Evolutionary conservation across 495 filamentous ascomycete genomes (phyloP).

Genomic region (Aspergillus cavernicola): DNA sequence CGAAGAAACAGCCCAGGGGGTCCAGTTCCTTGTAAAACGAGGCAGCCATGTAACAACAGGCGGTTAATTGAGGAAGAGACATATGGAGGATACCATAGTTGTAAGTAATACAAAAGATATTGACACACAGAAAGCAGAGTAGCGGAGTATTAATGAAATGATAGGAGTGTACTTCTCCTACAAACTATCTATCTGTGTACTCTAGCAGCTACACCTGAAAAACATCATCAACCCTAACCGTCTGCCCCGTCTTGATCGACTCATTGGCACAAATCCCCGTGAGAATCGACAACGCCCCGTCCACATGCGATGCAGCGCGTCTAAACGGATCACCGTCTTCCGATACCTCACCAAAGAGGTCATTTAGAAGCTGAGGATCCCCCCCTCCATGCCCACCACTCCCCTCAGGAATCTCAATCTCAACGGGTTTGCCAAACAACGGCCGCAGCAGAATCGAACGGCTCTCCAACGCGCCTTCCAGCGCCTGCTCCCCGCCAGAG

Average conservation of each 20-base stretch:
- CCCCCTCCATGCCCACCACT: constrained; percentile 32
- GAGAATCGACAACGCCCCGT: constrained; percentile 53
- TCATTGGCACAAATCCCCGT: constrained; percentile 56
- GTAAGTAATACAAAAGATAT: too few relatives aligned
- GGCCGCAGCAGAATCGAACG: constrained; percentile 44
- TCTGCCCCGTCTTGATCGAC: constrained; percentile 49
- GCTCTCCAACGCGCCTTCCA: constrained; percentile 35
- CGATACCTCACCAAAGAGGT: constrained; percentile 24
- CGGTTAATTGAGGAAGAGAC: too few relatives aligned
- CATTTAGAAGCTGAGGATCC: constrained; percentile 27
- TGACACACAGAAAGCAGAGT: too few relatives aligned
- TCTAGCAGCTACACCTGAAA: too few relatives aligned
- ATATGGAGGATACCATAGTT: too few relatives aligned
- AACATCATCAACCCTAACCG: constrained; percentile 27
- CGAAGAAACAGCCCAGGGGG: too few relatives aligned
- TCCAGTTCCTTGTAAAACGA: too few relatives aligned
- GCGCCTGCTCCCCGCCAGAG: constrained; percentile 28
- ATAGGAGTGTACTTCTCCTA: too few relatives aligned
- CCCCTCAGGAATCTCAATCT: constrained; percentile 22
- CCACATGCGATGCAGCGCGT: constrained; percentile 40
- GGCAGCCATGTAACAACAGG: too few relatives aligned
- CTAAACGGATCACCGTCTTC: constrained; percentile 18
- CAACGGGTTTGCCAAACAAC: constrained; percentile 27
- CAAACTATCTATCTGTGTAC: too few relatives aligned
- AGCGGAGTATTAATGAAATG: too few relatives aligned